phyloP scores from a whole-genome alignment of 169 alveolate genomes.

The Neospora caninum region DNA sequence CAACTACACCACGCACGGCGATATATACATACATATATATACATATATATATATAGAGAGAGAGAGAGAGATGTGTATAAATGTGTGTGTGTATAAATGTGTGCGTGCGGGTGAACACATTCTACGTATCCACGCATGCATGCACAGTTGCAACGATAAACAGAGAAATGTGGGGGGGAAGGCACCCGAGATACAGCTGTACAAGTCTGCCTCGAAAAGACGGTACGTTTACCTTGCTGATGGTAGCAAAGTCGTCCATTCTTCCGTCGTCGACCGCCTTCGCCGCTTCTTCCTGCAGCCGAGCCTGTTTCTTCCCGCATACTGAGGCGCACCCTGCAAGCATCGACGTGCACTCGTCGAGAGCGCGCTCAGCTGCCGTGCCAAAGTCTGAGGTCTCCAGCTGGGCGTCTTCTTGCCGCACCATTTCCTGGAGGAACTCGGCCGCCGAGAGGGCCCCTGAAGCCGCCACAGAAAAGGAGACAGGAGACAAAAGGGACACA shows the following conservation, averaged over 20 bases:
- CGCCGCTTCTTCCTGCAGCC: slow-evolving; percentile 1
- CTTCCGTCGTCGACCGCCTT: slow-evolving; percentile 29
- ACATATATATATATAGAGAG: neutral
- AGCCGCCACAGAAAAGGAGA: neutral
- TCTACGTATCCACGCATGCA: neutral
- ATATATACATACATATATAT: neutral
- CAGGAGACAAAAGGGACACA: neutral
- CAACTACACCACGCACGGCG: too few relatives aligned
- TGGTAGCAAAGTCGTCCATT: slow-evolving; percentile 34
- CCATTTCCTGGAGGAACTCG: neutral
- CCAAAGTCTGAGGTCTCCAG: neutral
- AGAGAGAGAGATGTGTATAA: neutral
- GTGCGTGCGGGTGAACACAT: too few relatives aligned
- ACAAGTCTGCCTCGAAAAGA: too few relatives aligned
- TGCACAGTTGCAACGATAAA: neutral
- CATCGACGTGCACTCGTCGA: slow-evolving; percentile 8
- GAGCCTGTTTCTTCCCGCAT: neutral
- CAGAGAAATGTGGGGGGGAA: too few relatives aligned
- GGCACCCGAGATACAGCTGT: too few relatives aligned
- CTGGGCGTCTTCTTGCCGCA: neutral
- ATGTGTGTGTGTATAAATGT: too few relatives aligned
- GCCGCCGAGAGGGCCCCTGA: slow-evolving; percentile 22
- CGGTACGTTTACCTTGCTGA: neutral
- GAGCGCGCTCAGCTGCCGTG: neutral
- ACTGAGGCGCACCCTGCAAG: slow-evolving; percentile 33